These are phyloP conservation scores for Leccinum aurantiacum DNA, from an alignment of 768 basidiomycete species.

Conservation along the genomic window DNA sequence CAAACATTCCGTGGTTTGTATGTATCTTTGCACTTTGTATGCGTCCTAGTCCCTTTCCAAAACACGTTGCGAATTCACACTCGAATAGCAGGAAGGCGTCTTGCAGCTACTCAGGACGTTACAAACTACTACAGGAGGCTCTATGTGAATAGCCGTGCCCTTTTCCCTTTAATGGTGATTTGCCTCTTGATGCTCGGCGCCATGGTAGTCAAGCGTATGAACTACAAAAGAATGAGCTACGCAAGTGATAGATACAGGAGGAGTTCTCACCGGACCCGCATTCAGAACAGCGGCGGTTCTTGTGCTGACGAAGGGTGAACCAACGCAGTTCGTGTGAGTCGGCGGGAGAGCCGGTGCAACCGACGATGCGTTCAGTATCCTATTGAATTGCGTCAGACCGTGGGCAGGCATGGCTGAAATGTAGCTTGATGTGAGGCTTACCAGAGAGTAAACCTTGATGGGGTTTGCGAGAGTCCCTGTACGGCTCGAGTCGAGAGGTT, in stretches of 20 bases:
- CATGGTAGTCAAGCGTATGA: conserved; percentile 73
- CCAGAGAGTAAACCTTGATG: conserved; percentile 82
- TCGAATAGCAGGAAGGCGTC: neutral
- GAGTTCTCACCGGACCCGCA: conserved; percentile 81
- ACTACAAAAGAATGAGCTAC: conserved; percentile 41
- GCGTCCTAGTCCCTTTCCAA: neutral
- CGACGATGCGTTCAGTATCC: conserved; percentile 83
- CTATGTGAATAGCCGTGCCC: conserved; percentile 10
- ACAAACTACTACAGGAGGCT: conserved; percentile 18
- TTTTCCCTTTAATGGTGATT: conserved; percentile 43
- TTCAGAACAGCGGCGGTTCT: conserved; percentile 81
- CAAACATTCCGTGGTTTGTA: neutral
- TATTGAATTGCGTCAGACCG: conserved; percentile 29
- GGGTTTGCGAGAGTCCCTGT: conserved; percentile 88
- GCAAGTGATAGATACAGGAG: neutral
- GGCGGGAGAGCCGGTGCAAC: conserved; percentile 92
- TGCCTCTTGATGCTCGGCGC: conserved; percentile 48
- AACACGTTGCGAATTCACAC: neutral
- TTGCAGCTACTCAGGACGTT: conserved; percentile 6
- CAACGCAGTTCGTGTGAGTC: conserved; percentile 95
- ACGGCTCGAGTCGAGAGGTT: conserved; percentile 79
- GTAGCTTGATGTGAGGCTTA: conserved; percentile 40
- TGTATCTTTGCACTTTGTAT: neutral
- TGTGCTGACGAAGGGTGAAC: conserved; percentile 67
- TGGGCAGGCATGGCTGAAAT: neutral